Conservation (phyloP, 2,329 filamentous ascomycete genomes). For the Arthrocladium fulminans region DNA sequence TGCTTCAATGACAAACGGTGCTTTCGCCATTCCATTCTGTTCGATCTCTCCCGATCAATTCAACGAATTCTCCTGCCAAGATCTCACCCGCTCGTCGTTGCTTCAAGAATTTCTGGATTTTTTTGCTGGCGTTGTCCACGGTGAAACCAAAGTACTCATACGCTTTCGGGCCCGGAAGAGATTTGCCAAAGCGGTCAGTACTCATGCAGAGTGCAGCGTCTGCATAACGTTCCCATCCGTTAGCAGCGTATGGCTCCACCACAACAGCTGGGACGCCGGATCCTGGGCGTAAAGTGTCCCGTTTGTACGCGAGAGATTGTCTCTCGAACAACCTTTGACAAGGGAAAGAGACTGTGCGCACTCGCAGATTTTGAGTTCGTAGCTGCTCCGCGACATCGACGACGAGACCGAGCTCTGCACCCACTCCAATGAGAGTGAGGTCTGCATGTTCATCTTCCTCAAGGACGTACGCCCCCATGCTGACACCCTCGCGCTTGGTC, state of each 20-base stretch:
- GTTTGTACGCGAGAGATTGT: slow-evolving; percentile 37
- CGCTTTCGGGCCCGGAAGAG: slow-evolving; percentile 19
- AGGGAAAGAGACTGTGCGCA: slow-evolving; percentile 41
- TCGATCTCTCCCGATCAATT: slow-evolving; percentile 4
- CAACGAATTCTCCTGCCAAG: slow-evolving; percentile 12
- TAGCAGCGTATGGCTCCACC: slow-evolving; percentile 40
- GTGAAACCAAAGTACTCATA: slow-evolving; percentile 25
- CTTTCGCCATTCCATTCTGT: too few species aligned
- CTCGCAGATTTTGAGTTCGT: slow-evolving; percentile 29
- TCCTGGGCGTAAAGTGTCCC: slow-evolving; percentile 8
- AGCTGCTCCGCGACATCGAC: slow-evolving; percentile 34
- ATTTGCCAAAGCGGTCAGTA: slow-evolving; percentile 32
- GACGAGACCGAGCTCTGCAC: slow-evolving; percentile 40
- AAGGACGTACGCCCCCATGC: slow-evolving; percentile 35
- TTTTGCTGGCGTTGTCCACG: slow-evolving; percentile 10
- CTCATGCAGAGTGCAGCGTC: slow-evolving; percentile 40
- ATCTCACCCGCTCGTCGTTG: slow-evolving; percentile 5
- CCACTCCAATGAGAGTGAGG: slow-evolving; percentile 41
- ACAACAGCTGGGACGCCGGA: slow-evolving; percentile 32
- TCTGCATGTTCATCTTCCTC: slow-evolving; percentile 29
- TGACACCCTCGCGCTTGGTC: slow-evolving; percentile 28
- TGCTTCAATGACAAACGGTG: too few species aligned
- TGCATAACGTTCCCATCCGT: slow-evolving; percentile 44
- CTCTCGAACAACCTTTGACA: slow-evolving; percentile 40
- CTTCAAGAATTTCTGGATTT: slow-evolving; percentile 11